Conservation (phyloP, 306 rosid genomes). For the Calophaca sinica region DNA sequence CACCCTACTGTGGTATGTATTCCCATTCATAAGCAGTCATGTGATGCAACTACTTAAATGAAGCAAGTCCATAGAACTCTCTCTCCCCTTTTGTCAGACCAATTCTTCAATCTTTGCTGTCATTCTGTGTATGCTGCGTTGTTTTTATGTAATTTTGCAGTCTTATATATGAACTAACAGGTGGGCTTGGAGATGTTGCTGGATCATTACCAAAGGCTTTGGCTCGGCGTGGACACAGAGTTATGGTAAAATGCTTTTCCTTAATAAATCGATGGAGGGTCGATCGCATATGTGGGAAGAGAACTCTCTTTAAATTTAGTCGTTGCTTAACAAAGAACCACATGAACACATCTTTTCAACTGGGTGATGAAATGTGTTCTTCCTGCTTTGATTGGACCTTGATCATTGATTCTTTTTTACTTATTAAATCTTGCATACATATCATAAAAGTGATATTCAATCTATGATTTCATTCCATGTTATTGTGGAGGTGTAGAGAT, state of each 20-base stretch:
- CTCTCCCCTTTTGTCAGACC: background rate
- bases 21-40: background rate
- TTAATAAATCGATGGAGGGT: background rate
- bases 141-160: slow-evolving; percentile 25
- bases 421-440: slow-evolving; percentile 33
- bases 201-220: slow-evolving; percentile 97
- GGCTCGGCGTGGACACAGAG: slow-evolving; percentile 99
- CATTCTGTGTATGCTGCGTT: slow-evolving; percentile 18
- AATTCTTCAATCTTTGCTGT: slow-evolving; percentile 6
- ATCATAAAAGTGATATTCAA: slow-evolving; percentile 11
- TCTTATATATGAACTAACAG: slow-evolving; percentile 59
- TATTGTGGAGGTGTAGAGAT: background rate
- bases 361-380: background rate
- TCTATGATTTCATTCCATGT: slow-evolving; percentile 26
- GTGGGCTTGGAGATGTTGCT: slow-evolving; percentile 99
- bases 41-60: slow-evolving; percentile 29
- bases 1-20: slow-evolving; percentile 5
- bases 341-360: background rate
- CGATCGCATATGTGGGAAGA: background rate
- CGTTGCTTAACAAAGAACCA: slow-evolving; percentile 26
- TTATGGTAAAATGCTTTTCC: slow-evolving; percentile 71
- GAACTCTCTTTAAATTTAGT: slow-evolving; percentile 11
- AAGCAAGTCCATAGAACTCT: slow-evolving; percentile 1
- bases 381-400: slow-evolving; percentile 23
- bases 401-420: slow-evolving; percentile 24